A percentile compares a stretch with the other conserved stretches of the same genome.
Evolutionary conservation across 768 basidiomycete genomes (phyloP).

Genomic region (Lactarius hatsudake): DNA sequence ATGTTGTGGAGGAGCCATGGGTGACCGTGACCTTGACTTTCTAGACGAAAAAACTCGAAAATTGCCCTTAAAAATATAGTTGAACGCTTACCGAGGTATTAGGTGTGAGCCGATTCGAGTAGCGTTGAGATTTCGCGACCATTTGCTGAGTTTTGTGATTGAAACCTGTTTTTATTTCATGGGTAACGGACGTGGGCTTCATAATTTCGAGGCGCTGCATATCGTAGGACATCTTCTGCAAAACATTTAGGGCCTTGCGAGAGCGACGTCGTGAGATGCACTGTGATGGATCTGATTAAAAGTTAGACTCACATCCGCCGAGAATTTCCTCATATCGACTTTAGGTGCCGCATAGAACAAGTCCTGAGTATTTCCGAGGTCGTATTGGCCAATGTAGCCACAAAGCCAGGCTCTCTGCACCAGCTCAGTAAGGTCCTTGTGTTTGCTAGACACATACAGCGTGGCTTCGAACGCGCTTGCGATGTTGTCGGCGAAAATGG

Average conservation of each 20-base stretch:
- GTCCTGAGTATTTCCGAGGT: constrained; percentile 36
- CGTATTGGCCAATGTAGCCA: constrained; percentile 40
- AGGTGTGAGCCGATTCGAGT: constrained; percentile 12
- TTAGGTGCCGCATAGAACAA: constrained; percentile 42
- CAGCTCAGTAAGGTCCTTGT: constrained; percentile 22
- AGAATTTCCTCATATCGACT: constrained; percentile 45
- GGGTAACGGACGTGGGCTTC: constrained; percentile 13
- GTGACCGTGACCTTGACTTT: constrained; percentile 28
- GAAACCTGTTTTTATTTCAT: constrained; percentile 20
- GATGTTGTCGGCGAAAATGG: constrained; percentile 30
- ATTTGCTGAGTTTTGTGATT: constrained; percentile 8
- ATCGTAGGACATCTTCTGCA: constrained; percentile 21
- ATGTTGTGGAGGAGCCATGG: constrained; percentile 29
- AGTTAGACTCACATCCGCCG: constrained; percentile 34
- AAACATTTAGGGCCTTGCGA: constrained; percentile 12
- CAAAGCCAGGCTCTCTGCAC: constrained; percentile 35
- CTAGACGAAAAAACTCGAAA: not conserved
- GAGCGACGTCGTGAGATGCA: constrained; percentile 1
- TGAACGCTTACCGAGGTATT: not conserved
- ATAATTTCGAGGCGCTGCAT: constrained; percentile 9
- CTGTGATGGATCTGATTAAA: not conserved
- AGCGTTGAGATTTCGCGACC: constrained; percentile 24
- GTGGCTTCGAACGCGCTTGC: constrained; percentile 25
- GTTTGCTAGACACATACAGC: constrained; percentile 20
- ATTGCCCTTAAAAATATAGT: not conserved